Conservation (phyloP, 1,284 basidiomycete species). For the Sanghuangporus sanghuang region DNA sequence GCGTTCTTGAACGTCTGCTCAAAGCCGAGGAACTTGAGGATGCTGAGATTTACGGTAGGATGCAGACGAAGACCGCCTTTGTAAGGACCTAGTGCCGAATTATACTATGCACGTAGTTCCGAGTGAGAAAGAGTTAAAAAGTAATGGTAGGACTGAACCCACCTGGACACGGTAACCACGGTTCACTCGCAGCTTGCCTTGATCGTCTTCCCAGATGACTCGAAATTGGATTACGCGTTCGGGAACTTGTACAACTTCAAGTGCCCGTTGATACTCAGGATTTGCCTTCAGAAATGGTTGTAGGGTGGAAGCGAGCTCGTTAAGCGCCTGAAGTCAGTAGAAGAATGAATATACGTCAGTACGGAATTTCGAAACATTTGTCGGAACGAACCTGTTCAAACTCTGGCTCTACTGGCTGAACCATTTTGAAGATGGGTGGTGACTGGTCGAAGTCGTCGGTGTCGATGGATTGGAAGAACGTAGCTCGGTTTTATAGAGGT, state of each 20-base stretch:
- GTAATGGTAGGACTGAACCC: conserved; percentile 18
- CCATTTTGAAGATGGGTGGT: conserved; percentile 4
- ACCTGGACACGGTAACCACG: conserved; percentile 74
- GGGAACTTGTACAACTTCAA: conserved; percentile 68
- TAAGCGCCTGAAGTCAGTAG: conserved; percentile 42
- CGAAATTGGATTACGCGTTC: conserved; percentile 78
- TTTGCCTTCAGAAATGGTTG: conserved; percentile 64
- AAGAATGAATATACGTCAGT: not conserved
- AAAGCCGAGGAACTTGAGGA: conserved; percentile 84
- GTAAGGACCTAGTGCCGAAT: conserved; percentile 80
- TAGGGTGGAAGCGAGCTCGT: conserved; percentile 64
- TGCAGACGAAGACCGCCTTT: conserved; percentile 81
- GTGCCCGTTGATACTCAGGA: conserved; percentile 68
- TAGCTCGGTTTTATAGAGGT: not conserved
- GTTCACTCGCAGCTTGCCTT: conserved; percentile 66
- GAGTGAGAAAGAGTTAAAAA: not conserved
- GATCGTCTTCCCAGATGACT: conserved; percentile 78
- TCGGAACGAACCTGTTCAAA: conserved; percentile 45
- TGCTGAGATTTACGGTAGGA: conserved; percentile 78
- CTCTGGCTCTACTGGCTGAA: conserved; percentile 41
- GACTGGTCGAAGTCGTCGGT: not conserved
- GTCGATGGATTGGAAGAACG: not conserved
- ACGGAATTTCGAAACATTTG: not conserved
- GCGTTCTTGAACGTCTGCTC: conserved; percentile 86
- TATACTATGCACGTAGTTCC: conserved; percentile 46